A percentile compares a stretch with the other conserved stretches of the same genome.
Conservation (phyloP, 2,329 filamentous ascomycete species). For the Fusarium falciforme region DNA sequence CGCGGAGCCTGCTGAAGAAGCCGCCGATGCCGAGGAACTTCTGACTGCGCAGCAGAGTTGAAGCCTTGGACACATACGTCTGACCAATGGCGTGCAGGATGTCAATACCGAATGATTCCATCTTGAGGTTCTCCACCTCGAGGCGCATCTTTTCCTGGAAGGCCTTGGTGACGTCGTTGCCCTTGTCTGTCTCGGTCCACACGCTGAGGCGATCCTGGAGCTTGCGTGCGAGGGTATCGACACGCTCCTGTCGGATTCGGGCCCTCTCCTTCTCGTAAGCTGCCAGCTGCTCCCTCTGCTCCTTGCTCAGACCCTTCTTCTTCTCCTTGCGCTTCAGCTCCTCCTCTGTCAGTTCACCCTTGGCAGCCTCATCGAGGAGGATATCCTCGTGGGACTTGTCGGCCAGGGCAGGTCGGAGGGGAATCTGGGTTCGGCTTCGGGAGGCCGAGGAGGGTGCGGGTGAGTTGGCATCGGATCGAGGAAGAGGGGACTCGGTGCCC, state of each 20-base stretch:
- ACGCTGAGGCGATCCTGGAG: slow-evolving; percentile 89
- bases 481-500: slow-evolving; percentile 40
- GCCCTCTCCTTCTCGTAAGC: slow-evolving; percentile 90
- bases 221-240: slow-evolving; percentile 85
- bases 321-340: slow-evolving; percentile 68
- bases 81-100: slow-evolving; percentile 95
- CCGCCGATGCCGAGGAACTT: slow-evolving; percentile 97
- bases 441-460: slow-evolving; percentile 57
- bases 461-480: slow-evolving; percentile 51
- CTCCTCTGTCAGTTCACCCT: slow-evolving; percentile 74
- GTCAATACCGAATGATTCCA: slow-evolving; percentile 97
- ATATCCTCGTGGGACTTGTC: slow-evolving; percentile 76
- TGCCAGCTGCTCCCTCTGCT: slow-evolving; percentile 91
- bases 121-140: slow-evolving; percentile 98
- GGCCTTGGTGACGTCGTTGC: slow-evolving; percentile 82
- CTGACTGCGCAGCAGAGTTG: slow-evolving; percentile 89
- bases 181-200: slow-evolving; percentile 98
- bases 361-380: slow-evolving; percentile 69
- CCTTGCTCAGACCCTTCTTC: slow-evolving; percentile 90
- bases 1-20: slow-evolving; percentile 93
- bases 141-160: slow-evolving; percentile 95
- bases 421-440: slow-evolving; percentile 66
- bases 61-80: slow-evolving; percentile 90
- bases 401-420: slow-evolving; percentile 87
- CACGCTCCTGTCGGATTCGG: slow-evolving; percentile 86